Evolutionary conservation across 495 filamentous ascomycete species (phyloP).

Genomic region (Penicillium angulare): DNA sequence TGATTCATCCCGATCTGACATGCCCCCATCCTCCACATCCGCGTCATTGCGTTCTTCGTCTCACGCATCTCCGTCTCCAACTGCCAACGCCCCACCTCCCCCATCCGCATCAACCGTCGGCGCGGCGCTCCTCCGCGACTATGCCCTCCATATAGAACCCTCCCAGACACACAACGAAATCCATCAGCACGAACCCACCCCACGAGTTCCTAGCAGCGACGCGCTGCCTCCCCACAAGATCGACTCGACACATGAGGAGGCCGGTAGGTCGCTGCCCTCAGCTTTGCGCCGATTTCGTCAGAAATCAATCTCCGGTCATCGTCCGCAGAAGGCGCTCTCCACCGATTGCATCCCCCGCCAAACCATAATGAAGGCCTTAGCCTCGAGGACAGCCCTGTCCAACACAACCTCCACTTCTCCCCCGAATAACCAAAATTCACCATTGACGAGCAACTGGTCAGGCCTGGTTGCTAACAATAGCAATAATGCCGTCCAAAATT

Average conservation of each 20-base stretch:
- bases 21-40: conserved; percentile 12
- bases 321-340: conserved; percentile 58
- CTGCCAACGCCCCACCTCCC: conserved; percentile 22
- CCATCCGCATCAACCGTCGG: conserved; percentile 26
- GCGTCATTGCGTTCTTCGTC: conserved; percentile 4
- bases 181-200: conserved; percentile 21
- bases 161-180: conserved; percentile 39
- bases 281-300: conserved; percentile 39
- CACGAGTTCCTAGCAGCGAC: conserved; percentile 7
- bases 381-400: conserved; percentile 60
- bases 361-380: conserved; percentile 85
- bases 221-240: conserved; percentile 18
- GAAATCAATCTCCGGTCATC: conserved; percentile 39
- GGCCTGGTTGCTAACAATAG: conserved; percentile 34
- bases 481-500: conserved; percentile 19
- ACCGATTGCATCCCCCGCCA: conserved; percentile 75
- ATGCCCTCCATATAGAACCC: conserved; percentile 43
- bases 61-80: conserved; percentile 11
- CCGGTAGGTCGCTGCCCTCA: conserved; percentile 27
- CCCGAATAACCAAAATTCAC: conserved; percentile 51
- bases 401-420: background rate
- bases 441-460: conserved; percentile 47
- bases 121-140: conserved; percentile 44
- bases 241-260: conserved; percentile 33
- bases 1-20: conserved; percentile 22